Base-by-base conservation (phyloP, 139 green algal species). In the Chloropicon primus region DNA sequence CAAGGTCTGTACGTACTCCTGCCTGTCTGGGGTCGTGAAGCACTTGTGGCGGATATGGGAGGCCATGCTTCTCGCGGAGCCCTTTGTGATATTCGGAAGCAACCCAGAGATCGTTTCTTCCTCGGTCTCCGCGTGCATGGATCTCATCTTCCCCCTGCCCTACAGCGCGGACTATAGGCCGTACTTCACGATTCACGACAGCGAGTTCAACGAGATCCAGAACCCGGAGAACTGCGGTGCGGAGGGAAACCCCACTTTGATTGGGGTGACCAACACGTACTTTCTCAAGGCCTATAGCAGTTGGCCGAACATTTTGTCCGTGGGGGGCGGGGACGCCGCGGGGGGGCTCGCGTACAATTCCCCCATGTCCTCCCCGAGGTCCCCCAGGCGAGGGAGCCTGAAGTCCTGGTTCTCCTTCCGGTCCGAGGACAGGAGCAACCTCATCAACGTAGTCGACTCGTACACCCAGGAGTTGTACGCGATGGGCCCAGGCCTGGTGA, bases 101-200 rank as follows among this genome's bases (percentile, higher is more conserved):
- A 62, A 62, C 41, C 41, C 41, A 5, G 41, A 62, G 41, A 62
- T 62, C 41, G 41, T 62, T 5, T 62, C 41, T 17, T 62, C 41
- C 10, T 62, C 41, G 10, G 41, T 62, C 10, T 62, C 41, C 10
- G 41, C 41, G 41, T 62, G 41, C 41, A 62, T 62, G 41, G 41
- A 62, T 17, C 41, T 62, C 41, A 62, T 62, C 41, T 62, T 62
- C 22, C 92, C 92, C 10, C 84, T 97, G 54, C 92, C 92, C 3
- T 97, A 90, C 83, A 72, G 28, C 3, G 71, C 80, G 2, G 92
- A 97, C 81, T 94, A 94, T 78, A 78, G 93, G 54, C 93, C 93
- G 0, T 97, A 95, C 84, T 94, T 93, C 82, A 97, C 91, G 54
- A 97, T 97, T 27, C 93, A 97, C 72, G 93, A 97, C 84, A 29